Conservation (phyloP, 23 red algal species). For the Gracilariopsis chorda region DNA sequence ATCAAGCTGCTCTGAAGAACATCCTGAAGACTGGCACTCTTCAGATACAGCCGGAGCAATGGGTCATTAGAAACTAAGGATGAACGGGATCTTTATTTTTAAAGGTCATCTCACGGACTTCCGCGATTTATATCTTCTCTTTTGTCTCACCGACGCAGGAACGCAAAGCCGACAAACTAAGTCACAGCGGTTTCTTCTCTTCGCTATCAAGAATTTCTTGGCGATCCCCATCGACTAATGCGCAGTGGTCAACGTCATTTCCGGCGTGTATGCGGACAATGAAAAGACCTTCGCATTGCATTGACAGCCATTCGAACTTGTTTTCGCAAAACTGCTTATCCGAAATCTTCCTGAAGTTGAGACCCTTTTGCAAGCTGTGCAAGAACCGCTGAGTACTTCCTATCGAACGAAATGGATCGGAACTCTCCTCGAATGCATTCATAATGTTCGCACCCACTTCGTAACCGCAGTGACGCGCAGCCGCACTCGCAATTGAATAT, state of each 20-base stretch:
- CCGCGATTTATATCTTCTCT: background rate
- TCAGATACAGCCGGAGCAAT: background rate
- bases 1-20: background rate
- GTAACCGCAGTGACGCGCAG: background rate
- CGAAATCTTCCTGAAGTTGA: background rate
- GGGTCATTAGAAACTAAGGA: background rate
- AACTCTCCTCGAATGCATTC: background rate
- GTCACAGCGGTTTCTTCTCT: background rate
- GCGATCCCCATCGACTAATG: background rate
- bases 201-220: conserved; percentile 1
- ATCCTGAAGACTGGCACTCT: background rate
- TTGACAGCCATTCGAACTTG: background rate
- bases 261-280: background rate
- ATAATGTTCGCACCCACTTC: background rate
- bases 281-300: background rate
- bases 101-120: background rate
- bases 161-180: background rate
- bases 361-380: background rate
- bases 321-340: background rate
- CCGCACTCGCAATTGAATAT: background rate
- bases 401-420: background rate
- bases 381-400: background rate
- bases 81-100: background rate
- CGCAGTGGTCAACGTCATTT: background rate
- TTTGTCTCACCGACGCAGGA: background rate